Base-by-base conservation (phyloP, 352 stramenopile genomes). In the Phytophthora sp. region DNA sequence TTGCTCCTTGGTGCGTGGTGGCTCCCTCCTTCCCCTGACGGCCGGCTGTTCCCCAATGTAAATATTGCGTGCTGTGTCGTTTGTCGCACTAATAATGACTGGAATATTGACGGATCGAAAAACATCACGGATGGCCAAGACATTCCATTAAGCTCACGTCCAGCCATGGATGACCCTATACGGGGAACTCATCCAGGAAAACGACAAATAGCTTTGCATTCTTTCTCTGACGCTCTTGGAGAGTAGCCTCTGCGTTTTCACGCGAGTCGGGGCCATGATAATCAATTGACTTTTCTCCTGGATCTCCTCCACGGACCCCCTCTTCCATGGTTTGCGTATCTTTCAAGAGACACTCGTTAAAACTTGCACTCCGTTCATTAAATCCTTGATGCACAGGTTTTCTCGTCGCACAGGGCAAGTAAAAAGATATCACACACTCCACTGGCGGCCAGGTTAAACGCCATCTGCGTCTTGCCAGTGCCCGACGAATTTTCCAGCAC, bases 151-250 rank as follows among this genome's bases (percentile, higher is more conserved):
- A n/a, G 13, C 13, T 41, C 20, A 11, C 23, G 20, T 31, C n/a
- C 15, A 32, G 13, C 31, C 9, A 37, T 18, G 13, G n/a, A 13
- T 35, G 5, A n/a, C n/a, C 24, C 21, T 0, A 56, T 21, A 7
- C 48, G 48, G 24, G 48, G 32, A 56, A 56, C 32, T 43, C 32
- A 10, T 56, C 48, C 4, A 56, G 32, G 26, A 56, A 45, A 18
- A 56, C 0, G 10, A 26, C 24, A 11, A 49, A 49, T 15, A 17
- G 30, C 30, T 35, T 35, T 10, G 12, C 30, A 10, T 10, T 35
- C 30, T 35, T 35, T 13, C 8, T 35, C n/a, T 13, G 30, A 13
- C 30, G 30, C 10, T 35, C 3, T 5, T 35, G 10, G 3, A 10
- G 30, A 13, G 30, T 13, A 35, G 10, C 10, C 30, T 35, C 30